Evolutionary conservation across 129 eudicot species (phyloP), one percentile per base, ranked within the genome.

Genomic region (Silybum marianum): DNA sequence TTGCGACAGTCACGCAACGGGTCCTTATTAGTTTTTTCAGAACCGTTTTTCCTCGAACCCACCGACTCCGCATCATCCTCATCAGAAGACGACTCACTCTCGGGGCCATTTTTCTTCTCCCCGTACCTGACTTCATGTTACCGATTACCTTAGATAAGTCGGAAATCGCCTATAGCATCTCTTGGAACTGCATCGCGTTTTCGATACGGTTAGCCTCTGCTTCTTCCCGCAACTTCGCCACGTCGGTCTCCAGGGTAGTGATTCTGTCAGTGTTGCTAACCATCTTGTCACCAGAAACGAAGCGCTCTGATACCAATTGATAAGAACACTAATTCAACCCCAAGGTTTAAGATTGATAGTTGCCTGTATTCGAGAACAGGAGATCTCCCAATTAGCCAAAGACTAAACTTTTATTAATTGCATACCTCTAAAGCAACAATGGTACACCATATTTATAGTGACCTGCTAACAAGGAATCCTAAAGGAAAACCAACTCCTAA

Each of bases 281-380:
- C 74, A 71, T 71, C 22, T 34, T 34, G 74, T 25, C 28, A 25
- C 28, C 74, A 70, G 46, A 44, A 32, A 1, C 48, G 25, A 32
- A 32, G 7, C 5, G 48, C 48, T 70, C 48, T 70, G 74, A 70
- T 70, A 70, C 74, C 74, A 70, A 70, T 70, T 70, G 36, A 32
- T 32, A 32, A 32, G 36, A 32, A 32, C 36, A 25, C 36, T 0
- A 32, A 32, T 32, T 4, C n/a, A n/a, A n/a, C n/a, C n/a, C n/a
- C n/a, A n/a, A n/a, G n/a, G n/a, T n/a, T n/a, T n/a, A n/a, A n/a
- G n/a, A n/a, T n/a, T n/a, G n/a, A n/a, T n/a, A 32, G 36, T 32
- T 32, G 36, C 36, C 36, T 32, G 36, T 2, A 2, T 32, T 32
- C 36, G 36, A 32, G 36, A 32, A n/a, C n/a, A n/a, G n/a, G n/a